Evolutionary conservation across 1,284 basidiomycete genomes (phyloP), one percentile per base, ranked within the genome.

Genomic region (Tylopilus sp.): DNA sequence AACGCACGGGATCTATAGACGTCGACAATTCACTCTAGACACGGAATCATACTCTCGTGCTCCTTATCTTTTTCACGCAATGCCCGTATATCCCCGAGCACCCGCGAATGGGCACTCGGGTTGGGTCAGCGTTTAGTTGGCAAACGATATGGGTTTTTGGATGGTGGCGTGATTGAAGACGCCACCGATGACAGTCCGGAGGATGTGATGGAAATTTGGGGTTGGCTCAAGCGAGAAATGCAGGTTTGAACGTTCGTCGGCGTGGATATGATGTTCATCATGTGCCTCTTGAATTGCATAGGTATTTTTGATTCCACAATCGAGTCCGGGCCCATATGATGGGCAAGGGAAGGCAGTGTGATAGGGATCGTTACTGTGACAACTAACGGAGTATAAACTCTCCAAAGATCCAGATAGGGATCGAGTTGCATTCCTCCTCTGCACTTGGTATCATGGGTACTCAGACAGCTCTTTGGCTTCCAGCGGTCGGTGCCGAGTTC

Each of bases 11-110:
- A 19, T 16, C 22, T 47, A 12, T 26, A 74, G 73, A 74, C 62
- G 80, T 67, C 66, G 19, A 67, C 57, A 22, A 72, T 93, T 38
- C 82, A 72, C 53, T 86, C 90, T 7, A 91, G 87, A 71, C 90
- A 90, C 63, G 91, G 90, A 0, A 57, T 89, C 44, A 88, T 92
- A 66, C 74, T 87, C 18, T 83, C 84, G 7, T 90, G 89, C 68
- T 70, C 72, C 0, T 69, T 91, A 54, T 65, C 74, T 0, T 62
- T 81, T 10, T 66, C 78, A 1, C 66, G 76, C 13, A 62, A 69
- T 12, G 63, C 69, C 10, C 65, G 62, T 24, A 33, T 66, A 26
- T 44, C 63, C 33, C 29, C 33, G 16, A 52, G 39, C n/a, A 61
- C 71, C 47, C 60, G 54, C 33, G 60, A 70, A 7, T 62, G 65